phyloP scores from a whole-genome alignment of 352 stramenopile genomes.

The Thalassiosira exigua region DNA sequence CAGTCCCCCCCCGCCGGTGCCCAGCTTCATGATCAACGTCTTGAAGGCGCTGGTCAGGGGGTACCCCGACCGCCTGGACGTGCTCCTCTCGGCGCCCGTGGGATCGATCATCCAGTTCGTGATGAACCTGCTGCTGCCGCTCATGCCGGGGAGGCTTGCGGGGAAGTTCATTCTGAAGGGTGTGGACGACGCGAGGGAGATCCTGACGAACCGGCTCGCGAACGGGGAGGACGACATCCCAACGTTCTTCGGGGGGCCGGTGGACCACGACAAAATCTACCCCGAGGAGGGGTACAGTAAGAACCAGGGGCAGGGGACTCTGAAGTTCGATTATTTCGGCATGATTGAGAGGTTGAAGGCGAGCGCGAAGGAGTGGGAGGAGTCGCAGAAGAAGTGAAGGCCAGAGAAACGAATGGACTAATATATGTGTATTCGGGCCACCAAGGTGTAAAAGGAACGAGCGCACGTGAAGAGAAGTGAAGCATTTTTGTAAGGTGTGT shows the following conservation, averaged over 20 bases:
- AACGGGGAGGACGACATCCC: conserved; percentile 82
- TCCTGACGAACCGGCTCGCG: conserved; percentile 67
- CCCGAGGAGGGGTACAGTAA: conserved; percentile 72
- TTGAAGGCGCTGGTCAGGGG: conserved; percentile 79
- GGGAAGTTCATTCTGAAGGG: conserved; percentile 78
- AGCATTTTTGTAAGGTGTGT: too few species aligned
- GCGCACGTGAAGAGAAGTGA: too few species aligned
- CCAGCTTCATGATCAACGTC: conserved; percentile 82
- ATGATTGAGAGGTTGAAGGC: conserved; percentile 80
- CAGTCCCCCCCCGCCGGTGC: conserved; percentile 77
- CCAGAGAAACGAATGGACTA: too few species aligned
- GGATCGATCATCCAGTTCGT: conserved; percentile 82
- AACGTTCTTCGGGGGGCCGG: conserved; percentile 75
- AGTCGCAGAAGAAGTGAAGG: conserved; percentile 59
- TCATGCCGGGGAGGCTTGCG: conserved; percentile 79
- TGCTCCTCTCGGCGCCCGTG: conserved; percentile 74
- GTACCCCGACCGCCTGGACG: conserved; percentile 81
- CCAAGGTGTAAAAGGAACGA: too few species aligned
- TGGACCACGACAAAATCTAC: conserved; percentile 79
- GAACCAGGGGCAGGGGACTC: conserved; percentile 71
- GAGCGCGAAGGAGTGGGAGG: conserved; percentile 55
- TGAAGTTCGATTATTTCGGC: conserved; percentile 85
- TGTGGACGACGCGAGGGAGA: conserved; percentile 53
- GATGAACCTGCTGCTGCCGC: conserved; percentile 81
- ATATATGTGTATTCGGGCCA: too few species aligned